phyloP scores from a whole-genome alignment of 2,329 filamentous ascomycete genomes.

The Alternaria infectoria region DNA sequence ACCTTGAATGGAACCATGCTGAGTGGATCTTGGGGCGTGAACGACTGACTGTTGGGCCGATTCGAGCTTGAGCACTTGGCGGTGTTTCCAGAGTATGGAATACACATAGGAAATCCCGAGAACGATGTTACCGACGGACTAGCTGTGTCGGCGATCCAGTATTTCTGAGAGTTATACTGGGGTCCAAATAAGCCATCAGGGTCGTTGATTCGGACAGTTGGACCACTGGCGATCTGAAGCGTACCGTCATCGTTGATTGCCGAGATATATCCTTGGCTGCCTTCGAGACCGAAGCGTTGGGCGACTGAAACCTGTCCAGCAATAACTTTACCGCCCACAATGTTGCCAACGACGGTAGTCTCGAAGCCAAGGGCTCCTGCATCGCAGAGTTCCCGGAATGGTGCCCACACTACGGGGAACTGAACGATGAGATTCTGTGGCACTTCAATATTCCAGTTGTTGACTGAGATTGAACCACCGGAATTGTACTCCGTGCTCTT shows the following conservation, averaged over 20 bases:
- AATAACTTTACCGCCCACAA: conserved; percentile 45
- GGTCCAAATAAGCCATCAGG: conserved; percentile 54
- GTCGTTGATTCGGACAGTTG: conserved; percentile 52
- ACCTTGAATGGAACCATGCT: conserved; percentile 51
- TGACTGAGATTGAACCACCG: conserved; percentile 55
- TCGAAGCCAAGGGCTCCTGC: conserved; percentile 31
- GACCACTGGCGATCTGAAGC: conserved; percentile 48
- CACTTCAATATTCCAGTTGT: conserved; percentile 54
- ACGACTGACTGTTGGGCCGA: conserved; percentile 37
- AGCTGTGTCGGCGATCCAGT: conserved; percentile 58
- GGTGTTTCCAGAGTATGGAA: conserved; percentile 52
- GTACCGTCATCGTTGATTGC: conserved; percentile 43
- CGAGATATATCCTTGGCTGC: conserved; percentile 46
- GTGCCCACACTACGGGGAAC: conserved; percentile 56
- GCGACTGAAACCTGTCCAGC: conserved; percentile 49
- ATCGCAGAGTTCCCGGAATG: conserved; percentile 44
- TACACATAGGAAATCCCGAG: conserved; percentile 61
- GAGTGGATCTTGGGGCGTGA: conserved; percentile 45
- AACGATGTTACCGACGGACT: conserved; percentile 58
- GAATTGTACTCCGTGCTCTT: conserved; percentile 48
- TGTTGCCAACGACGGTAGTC: conserved; percentile 49
- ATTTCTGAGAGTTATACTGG: conserved; percentile 31
- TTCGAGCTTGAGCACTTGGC: conserved; percentile 48
- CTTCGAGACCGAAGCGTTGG: conserved; percentile 46
- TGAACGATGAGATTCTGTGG: conserved; percentile 59